phyloP scores from a whole-genome alignment of 768 basidiomycete species.

The Psilocybe cubensis region DNA sequence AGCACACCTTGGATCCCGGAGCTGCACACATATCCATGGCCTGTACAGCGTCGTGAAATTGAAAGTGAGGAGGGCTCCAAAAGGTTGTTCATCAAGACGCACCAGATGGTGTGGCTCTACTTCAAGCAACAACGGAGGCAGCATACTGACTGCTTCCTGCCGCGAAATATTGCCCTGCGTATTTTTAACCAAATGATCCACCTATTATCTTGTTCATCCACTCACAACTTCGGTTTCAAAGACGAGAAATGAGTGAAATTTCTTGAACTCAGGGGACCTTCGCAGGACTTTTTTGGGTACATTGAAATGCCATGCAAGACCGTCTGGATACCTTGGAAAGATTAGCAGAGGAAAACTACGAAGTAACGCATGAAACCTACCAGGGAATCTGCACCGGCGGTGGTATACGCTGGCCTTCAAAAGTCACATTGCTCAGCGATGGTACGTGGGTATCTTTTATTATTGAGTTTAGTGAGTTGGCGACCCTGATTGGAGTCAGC shows the following conservation, averaged over 20 bases:
- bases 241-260: slow-evolving; percentile 94
- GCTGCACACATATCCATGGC: slow-evolving; percentile 99
- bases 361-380: slow-evolving; percentile 41
- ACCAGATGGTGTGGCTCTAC: slow-evolving; percentile 92
- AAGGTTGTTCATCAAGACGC: slow-evolving; percentile 24
- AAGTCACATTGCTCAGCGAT: slow-evolving; percentile 65
- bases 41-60: slow-evolving; percentile 34
- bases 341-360: slow-evolving; percentile 9
- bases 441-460: slow-evolving; percentile 85
- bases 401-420: slow-evolving; percentile 75
- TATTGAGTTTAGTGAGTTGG: slow-evolving; percentile 75
- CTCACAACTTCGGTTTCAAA: slow-evolving; percentile 96
- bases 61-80: too few species aligned
- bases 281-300: slow-evolving; percentile 88
- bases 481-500: slow-evolving; percentile 45
- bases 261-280: slow-evolving; percentile 88
- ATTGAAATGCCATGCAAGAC: slow-evolving; percentile 96
- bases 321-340: slow-evolving; percentile 81
- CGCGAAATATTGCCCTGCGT: slow-evolving; percentile 91
- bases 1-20: slow-evolving; percentile 88
- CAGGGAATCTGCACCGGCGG: slow-evolving; percentile 88
- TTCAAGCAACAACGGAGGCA: slow-evolving; percentile 94
- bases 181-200: not conserved
- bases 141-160: slow-evolving; percentile 98
- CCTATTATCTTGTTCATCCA: slow-evolving; percentile 14